Percentiles rank a stretch among this genome's conserved stretches.
phyloP scores from a whole-genome alignment of 768 basidiomycete species.

The Termitomyces sp. region DNA sequence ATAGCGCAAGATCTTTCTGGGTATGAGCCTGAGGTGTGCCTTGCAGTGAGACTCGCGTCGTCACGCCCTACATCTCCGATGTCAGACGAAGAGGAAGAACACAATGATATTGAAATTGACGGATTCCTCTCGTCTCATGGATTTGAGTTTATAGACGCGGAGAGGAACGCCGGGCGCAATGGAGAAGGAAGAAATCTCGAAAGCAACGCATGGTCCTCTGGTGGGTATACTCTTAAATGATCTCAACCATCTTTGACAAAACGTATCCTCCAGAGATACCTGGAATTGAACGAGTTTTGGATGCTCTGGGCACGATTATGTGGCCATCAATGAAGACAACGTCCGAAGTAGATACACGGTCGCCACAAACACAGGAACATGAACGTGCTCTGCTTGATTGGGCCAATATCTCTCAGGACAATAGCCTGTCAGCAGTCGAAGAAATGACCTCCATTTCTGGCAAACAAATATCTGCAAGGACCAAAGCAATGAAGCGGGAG shows the following conservation, averaged over 20 bases:
- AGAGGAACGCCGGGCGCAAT: slow-evolving; percentile 5
- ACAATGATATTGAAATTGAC: slow-evolving; percentile 57
- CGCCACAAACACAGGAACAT: slow-evolving; percentile 19
- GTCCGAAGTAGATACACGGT: slow-evolving; percentile 13
- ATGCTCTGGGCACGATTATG: slow-evolving; percentile 84
- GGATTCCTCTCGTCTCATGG: slow-evolving; percentile 63
- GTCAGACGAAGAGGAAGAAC: slow-evolving; percentile 20
- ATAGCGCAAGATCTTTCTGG: slow-evolving; percentile 45
- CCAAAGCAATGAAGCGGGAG: slow-evolving; percentile 40
- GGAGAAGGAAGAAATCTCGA: slow-evolving; percentile 10
- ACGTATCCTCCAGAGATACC: slow-evolving; percentile 36
- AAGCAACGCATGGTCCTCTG: slow-evolving; percentile 16
- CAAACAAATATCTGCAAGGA: slow-evolving; percentile 20
- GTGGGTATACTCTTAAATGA: slow-evolving; percentile 18
- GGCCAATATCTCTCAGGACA: slow-evolving; percentile 38
- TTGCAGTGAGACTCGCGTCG: slow-evolving; percentile 56
- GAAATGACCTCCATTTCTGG: slow-evolving; percentile 13
- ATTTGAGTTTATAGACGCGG: slow-evolving; percentile 74
- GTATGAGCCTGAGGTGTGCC: slow-evolving; percentile 64
- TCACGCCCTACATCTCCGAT: background rate
- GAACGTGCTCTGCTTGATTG: slow-evolving; percentile 35
- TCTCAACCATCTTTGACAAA: background rate
- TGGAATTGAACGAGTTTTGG: slow-evolving; percentile 62
- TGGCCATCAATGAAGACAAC: slow-evolving; percentile 74
- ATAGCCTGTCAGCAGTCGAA: slow-evolving; percentile 20